Evolutionary conservation across 345 rosid genomes (phyloP).

Genomic region (Draba incana): DNA sequence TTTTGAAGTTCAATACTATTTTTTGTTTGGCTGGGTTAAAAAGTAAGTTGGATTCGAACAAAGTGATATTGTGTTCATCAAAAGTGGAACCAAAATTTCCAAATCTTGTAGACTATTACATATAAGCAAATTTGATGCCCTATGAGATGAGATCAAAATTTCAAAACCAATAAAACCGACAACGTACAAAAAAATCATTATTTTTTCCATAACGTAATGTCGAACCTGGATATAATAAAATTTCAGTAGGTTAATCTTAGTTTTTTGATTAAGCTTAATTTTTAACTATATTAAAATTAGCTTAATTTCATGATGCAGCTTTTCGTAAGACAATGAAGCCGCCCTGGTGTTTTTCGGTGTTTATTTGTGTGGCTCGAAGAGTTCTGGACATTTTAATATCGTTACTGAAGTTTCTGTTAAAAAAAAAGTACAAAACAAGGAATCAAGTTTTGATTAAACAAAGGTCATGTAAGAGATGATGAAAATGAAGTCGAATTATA

Average conservation of each 20-base stretch:
- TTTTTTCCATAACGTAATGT: background rate
- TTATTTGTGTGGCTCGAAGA: constrained; percentile 34
- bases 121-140: background rate
- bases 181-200: background rate
- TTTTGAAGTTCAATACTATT: background rate
- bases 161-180: background rate
- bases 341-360: constrained; percentile 3
- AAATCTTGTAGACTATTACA: too few species aligned
- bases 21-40: background rate
- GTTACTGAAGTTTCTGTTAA: background rate
- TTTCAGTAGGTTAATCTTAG: background rate
- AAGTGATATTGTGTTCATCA: background rate
- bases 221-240: background rate
- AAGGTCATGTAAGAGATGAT: background rate
- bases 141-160: constrained; percentile 7
- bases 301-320: constrained; percentile 7
- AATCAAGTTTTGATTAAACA: background rate
- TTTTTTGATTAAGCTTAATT: constrained; percentile 3
- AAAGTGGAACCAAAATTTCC: background rate
- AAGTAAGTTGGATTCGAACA: background rate
- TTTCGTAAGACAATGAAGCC: constrained; percentile 25
- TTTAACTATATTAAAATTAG: background rate
- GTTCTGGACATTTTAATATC: constrained; percentile 10
- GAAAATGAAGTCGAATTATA: constrained; percentile 17
- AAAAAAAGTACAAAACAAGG: background rate